Evolutionary conservation across 148 eudicot genomes (phyloP), one percentile per base, ranked within the genome.

Genomic region (Simmondsia chinensis): DNA sequence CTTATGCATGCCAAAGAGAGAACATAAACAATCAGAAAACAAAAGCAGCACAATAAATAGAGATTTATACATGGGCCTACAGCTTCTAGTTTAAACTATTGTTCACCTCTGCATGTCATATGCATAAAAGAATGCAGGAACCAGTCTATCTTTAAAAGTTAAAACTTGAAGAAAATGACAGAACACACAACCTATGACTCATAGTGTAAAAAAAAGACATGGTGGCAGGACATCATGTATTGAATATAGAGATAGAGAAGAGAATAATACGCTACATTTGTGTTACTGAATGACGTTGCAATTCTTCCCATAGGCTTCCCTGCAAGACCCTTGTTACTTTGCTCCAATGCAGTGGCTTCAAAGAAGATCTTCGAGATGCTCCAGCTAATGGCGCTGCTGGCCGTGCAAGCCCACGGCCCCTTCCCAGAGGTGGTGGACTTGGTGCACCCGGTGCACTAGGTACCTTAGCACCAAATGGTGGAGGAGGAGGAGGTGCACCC

Each of bases 231-330:
- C n/a, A n/a, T n/a, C n/a, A n/a, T n/a, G n/a, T n/a, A n/a, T n/a
- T n/a, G n/a, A 13, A 25, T 21, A 28, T 8, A 28, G 36, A 45
- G 53, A 48, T 29, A 51, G 57, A 71, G 53, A 61, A 67, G 60
- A 72, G n/a, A n/a, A n/a, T n/a, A n/a, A n/a, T 59, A 44, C 44
- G 55, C 46, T 85, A 91, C 97, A 57, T 75, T 64, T 73, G 95
- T 61, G 82, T 57, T 50, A 71, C 79, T 63, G 77, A 85, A 40
- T 69, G 61, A 53, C 76, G 66, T 66, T 89, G 97, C 70, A 91
- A 60, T 62, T 91, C 97, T 56, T 91, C 97, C 97, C 97, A 91
- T 33, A 91, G 56, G 74, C 97, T 91, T 59, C 97, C 97, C 56
- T 85, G 84, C 52, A 91, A 25, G 51, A 56, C 95, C 64, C 97